Base-by-base conservation (phyloP, 768 basidiomycete genomes). In the Lentinula edodes region DNA sequence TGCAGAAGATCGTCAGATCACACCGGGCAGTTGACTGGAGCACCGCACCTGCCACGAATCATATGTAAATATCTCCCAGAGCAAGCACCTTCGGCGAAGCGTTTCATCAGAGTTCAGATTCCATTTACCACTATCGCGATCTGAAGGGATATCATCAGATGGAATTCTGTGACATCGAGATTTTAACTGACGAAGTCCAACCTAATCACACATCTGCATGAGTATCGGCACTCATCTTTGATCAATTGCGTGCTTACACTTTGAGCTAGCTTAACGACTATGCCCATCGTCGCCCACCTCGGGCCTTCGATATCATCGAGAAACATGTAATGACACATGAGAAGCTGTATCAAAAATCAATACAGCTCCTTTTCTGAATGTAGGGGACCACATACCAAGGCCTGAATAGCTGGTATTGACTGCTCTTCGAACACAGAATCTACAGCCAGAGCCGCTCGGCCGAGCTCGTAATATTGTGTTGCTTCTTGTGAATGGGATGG, bases 121-220 rank as follows among this genome's bases (percentile, higher is more conserved):
- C 86, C 86, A 89, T 66, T 80, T 82, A 39, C 81, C 81, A 63
- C 85, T 86, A 66, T 89, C 87, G 56, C 87, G 83, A 71, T 89
- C 87, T 89, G 66, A 58, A 52, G 41, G 15, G 28, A 52, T 12
- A 41, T n/a, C 32, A 42, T 34, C 18, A 63, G n/a, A 61, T 67
- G 61, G 63, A 61, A 63, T 45, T 59, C 55, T 41, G 41, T 4
- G 46, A 60, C 18, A 58, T 48, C 38, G 51, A 34, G 54, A 35
- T 54, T 66, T 62, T 64, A 34, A 75, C 84, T 82, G 70, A 89
- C 88, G 88, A 52, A 89, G 79, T 61, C 88, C 85, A 68, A 89
- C 78, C 84, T 87, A 65, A 64, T 48, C 66, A 58, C 58, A 60
- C 5, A 58, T 32, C n/a, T 3, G 9, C 43, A 59, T 35, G 18